Conservation (phyloP, 2,329 filamentous ascomycete genomes). For the Arthrobotrys pseudoclavata region DNA sequence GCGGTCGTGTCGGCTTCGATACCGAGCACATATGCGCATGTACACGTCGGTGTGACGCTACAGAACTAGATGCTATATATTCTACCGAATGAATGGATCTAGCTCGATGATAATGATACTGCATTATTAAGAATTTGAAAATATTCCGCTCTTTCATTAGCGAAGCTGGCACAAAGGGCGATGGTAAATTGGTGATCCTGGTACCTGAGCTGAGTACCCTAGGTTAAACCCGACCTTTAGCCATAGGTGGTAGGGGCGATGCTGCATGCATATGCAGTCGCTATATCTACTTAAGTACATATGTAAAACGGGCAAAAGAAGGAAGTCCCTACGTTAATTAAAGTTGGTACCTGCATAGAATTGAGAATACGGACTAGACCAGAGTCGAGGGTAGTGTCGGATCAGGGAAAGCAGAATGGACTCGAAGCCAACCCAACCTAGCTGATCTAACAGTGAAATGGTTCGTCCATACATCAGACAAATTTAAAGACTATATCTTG, state of each 20-base stretch:
- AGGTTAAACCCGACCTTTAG: not conserved
- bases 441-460: not conserved
- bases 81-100: not conserved
- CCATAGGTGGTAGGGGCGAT: not conserved
- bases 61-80: not conserved
- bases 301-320: not conserved
- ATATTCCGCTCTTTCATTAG: not conserved
- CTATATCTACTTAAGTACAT: not conserved
- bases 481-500: not conserved
- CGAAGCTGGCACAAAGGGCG: not conserved
- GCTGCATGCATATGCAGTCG: conserved; percentile 4
- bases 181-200: not conserved
- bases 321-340: not conserved
- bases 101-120: not conserved
- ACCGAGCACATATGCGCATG: too few relatives aligned
- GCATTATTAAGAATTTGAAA: not conserved
- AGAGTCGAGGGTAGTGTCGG: not conserved
- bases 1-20: too few relatives aligned
- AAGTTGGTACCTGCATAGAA: not conserved
- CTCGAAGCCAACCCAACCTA: not conserved
- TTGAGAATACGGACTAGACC: not conserved
- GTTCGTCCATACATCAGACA: not conserved
- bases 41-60: too few relatives aligned
- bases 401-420: not conserved
- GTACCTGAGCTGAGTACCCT: not conserved